Base-by-base conservation (phyloP, 2,329 filamentous ascomycete genomes). In the Sphaceloma murrayae region DNA sequence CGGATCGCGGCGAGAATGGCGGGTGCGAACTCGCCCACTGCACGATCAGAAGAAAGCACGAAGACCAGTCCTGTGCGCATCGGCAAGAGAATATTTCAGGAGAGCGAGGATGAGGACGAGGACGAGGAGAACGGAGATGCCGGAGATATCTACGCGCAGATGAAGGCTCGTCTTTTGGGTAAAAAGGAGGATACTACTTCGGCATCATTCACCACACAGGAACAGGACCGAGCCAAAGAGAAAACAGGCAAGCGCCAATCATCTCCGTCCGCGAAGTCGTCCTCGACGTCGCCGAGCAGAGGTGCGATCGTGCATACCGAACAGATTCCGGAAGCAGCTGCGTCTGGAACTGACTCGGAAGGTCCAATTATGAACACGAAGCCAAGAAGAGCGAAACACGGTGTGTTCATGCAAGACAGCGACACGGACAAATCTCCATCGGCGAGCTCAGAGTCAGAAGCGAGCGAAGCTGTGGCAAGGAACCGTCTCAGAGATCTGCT, bases 401-500 rank as follows among this genome's bases (percentile, higher is more conserved):
- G 21, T 14, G 30, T 29, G 7, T 45, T 45, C 10, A 16, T 40
- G 6, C 22, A 22, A 9, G 36, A 40, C 9, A 36, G 31, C 17
- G 42, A 36, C 7, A 34, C 42, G 5, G 42, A 40, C 2, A 40
- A 40, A 26, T 19, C 24, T n/a, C 10, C 6, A 10, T 3, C 36
- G n/a, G 6, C 36, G 19, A 43, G 46, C 54, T 43, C 45, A 31
- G 10, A 58, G 56, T 22, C 58, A 33, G n/a, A 48, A 43, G 13
- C 56, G 62, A 30, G 59, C 60, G 2, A 66, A 63, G 34, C 63
- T 65, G 26, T 21, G 3, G 18, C 30, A n/a, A 14, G 42, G 11
- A 18, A 34, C 16, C 76, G 80, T 4, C 80, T 94, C 55, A 69
- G 78, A 49, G 82, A 80, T 5, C 73, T 93, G 0, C 74, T 91